Base-by-base conservation (phyloP, 163 green algal species). In the Trebouxiophyceae sp. region DNA sequence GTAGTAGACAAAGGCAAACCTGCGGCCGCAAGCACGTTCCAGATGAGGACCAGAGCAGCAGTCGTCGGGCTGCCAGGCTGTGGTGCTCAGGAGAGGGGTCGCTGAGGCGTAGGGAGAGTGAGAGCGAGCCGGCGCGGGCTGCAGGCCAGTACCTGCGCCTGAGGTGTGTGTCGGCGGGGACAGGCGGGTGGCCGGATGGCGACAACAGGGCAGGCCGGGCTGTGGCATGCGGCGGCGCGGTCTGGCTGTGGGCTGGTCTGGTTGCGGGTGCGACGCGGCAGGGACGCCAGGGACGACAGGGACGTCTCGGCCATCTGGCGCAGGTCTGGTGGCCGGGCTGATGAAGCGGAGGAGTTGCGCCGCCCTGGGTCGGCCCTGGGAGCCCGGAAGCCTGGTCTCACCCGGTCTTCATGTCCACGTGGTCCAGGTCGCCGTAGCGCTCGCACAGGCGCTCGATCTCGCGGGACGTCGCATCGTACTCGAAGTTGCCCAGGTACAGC, bases 1-100 rank as follows among this genome's bases (percentile, higher is more conserved):
- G 79, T 89, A 88, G 73, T 88, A 91, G 30, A 88, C 78, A 80
- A 91, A 91, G 0, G 84, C 84, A 76, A 85, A 91, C 7, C 84
- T 80, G 87, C 76, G 31, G 59, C 54, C 23, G 16, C 60, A 33
- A n/a, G n/a, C n/a, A n/a, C n/a, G n/a, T n/a, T n/a, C n/a, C n/a
- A n/a, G n/a, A n/a, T n/a, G n/a, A n/a, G n/a, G n/a, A n/a, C n/a
- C n/a, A n/a, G n/a, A n/a, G n/a, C n/a, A n/a, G n/a, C n/a, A n/a
- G n/a, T n/a, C n/a, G n/a, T n/a, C n/a, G n/a, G n/a, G n/a, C n/a
- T n/a, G n/a, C n/a, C n/a, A n/a, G n/a, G n/a, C n/a, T n/a, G n/a
- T n/a, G n/a, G n/a, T n/a, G n/a, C n/a, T n/a, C n/a, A n/a, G n/a
- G n/a, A n/a, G n/a, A n/a, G n/a, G n/a, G n/a, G n/a, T n/a, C n/a